These are phyloP conservation scores for Russula foetens DNA, from an alignment of 768 basidiomycete species.

Conservation along the genomic window DNA sequence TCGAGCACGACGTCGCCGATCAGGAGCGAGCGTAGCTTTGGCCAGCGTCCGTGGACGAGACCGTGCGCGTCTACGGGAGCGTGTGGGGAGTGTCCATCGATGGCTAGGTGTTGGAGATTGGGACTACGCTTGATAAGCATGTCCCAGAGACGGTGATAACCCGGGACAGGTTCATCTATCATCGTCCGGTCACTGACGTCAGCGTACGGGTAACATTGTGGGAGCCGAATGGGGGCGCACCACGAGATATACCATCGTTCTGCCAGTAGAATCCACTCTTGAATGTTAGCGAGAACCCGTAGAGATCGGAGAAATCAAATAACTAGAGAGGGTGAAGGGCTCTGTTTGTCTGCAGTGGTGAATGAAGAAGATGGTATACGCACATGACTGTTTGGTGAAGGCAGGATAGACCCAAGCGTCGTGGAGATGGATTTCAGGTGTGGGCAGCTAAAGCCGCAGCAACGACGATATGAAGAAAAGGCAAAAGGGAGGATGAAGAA, in stretches of 20 bases:
- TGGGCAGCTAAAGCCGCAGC: constrained; percentile 47
- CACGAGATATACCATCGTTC: constrained; percentile 46
- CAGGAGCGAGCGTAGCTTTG: constrained; percentile 47
- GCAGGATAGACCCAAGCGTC: constrained; percentile 53
- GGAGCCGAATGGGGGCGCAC: constrained; percentile 28
- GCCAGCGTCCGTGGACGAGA: constrained; percentile 59
- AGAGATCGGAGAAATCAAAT: constrained; percentile 58
- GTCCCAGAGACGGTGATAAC: constrained; percentile 51
- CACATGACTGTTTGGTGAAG: constrained; percentile 53
- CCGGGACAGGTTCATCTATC: constrained; percentile 38
- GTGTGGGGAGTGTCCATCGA: constrained; percentile 45
- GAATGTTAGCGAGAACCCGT: constrained; percentile 52
- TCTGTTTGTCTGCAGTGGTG: neutral
- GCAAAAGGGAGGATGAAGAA: neutral
- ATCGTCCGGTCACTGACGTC: neutral
- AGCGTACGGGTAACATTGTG: neutral
- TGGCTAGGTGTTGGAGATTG: constrained; percentile 53
- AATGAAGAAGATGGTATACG: constrained; percentile 22
- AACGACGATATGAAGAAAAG: neutral
- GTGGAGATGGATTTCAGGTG: constrained; percentile 54
- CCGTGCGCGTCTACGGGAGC: constrained; percentile 46
- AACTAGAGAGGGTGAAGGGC: constrained; percentile 33
- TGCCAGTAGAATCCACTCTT: constrained; percentile 58
- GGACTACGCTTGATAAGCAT: constrained; percentile 63
- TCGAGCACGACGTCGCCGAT: constrained; percentile 62